These are phyloP conservation scores for Debaryomycetaceae sp. DNA, from an alignment of 1,139 yeast genomes.

Conservation along the genomic window DNA sequence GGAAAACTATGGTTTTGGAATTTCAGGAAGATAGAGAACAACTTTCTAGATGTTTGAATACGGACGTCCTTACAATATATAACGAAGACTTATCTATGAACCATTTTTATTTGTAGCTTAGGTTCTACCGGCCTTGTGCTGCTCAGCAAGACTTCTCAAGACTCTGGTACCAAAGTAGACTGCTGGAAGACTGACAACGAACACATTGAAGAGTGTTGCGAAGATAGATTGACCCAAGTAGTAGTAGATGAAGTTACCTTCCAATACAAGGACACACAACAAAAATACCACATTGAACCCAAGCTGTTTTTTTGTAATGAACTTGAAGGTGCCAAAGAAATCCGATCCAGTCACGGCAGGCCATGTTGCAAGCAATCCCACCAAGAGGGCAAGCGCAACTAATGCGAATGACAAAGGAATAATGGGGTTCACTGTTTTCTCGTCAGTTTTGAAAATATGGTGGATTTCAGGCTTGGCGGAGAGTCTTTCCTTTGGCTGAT, in stretches of 20 bases:
- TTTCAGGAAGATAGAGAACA: slow-evolving; percentile 53
- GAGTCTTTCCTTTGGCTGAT: slow-evolving; percentile 36
- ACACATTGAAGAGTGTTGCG: slow-evolving; percentile 54
- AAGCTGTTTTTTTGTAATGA: slow-evolving; percentile 22
- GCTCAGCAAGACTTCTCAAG: slow-evolving; percentile 29
- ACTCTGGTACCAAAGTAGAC: slow-evolving; percentile 70
- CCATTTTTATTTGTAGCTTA: slow-evolving; percentile 3
- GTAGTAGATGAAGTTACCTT: slow-evolving; percentile 62
- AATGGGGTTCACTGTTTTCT: slow-evolving; percentile 50
- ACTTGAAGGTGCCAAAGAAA: slow-evolving; percentile 33
- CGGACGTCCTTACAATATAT: neutral
- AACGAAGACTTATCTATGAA: slow-evolving; percentile 1
- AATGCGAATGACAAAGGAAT: slow-evolving; percentile 54
- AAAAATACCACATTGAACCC: slow-evolving; percentile 48
- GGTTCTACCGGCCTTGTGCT: slow-evolving; percentile 31
- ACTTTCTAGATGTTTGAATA: slow-evolving; percentile 18
- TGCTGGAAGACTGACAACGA: slow-evolving; percentile 52
- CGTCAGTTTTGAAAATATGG: slow-evolving; percentile 61
- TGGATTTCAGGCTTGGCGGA: slow-evolving; percentile 63
- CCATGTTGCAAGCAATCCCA: slow-evolving; percentile 51
- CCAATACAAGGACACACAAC: slow-evolving; percentile 54
- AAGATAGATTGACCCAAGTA: slow-evolving; percentile 72
- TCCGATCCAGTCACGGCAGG: slow-evolving; percentile 40
- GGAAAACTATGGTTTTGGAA: slow-evolving; percentile 44
- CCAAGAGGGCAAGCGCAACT: slow-evolving; percentile 39